Base-by-base conservation (phyloP, 176 grass and related monocot genomes). In the Musa acuminata region DNA sequence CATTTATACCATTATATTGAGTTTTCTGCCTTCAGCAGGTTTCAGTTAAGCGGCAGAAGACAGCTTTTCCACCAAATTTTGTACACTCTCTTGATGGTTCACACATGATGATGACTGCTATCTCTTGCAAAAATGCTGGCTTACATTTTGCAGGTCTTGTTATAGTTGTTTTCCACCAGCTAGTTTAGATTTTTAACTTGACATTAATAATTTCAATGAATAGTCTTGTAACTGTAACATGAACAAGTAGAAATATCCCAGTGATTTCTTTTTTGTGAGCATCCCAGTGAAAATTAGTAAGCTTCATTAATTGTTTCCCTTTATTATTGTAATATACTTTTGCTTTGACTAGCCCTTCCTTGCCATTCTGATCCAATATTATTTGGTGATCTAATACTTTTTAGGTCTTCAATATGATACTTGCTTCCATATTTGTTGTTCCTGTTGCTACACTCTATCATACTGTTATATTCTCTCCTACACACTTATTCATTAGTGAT, bases 91-190 rank as follows among this genome's bases (percentile, higher is more conserved):
- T 98, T 65, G 94, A 98, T 84, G 89, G 94, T 86, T 93, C 94
- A 73, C 94, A 98, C 82, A 98, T 98, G 94, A 98, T 98, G 94
- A 91, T 98, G 94, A 98, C 94, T 51, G 94, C 94, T 9, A 89
- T 86, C 76, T 86, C 94, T 52, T 98, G 94, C 85, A 92, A 84
- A 71, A 81, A 88, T 81, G 74, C 83, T 1, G 90, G 86, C 71
- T 85, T 98, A 84, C 86, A 89, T 82, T 98, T 98, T 82, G 94
- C 94, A 79, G 91, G 91, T 95, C 64, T 55, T 64, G 53, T 79
- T 70, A 19, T 76, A 78, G 1, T 55, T 27, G 11, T 54, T 74
- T 43, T 73, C 69, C 12, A 8, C 12, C 29, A 2, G 48, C 17
- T 70, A 20, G 9, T 50, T 50, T 19, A n/a, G 43, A 70, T 70